Evolutionary conservation across 73 alveolate species (phyloP).

Genomic region (Stentor roeselii): DNA sequence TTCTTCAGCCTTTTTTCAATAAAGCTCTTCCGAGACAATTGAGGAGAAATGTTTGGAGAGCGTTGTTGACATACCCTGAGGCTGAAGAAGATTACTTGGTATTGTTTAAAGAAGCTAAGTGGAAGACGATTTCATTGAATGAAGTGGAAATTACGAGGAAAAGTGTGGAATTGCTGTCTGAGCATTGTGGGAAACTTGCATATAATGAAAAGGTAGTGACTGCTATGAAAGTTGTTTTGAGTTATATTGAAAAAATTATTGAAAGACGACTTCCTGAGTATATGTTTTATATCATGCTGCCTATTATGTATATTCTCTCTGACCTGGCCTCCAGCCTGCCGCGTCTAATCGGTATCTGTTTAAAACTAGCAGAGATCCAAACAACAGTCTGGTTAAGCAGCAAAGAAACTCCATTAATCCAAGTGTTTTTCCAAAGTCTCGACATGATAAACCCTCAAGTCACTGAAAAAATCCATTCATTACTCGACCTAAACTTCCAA

Average conservation of each 20-base stretch:
- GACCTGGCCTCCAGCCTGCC: slow-evolving; percentile 14
- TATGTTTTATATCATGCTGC: slow-evolving; percentile 8
- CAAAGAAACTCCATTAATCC: neutral
- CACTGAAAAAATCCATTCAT: neutral
- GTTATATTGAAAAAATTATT: slow-evolving; percentile 14
- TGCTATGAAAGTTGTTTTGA: slow-evolving; percentile 20
- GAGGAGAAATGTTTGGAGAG: slow-evolving; percentile 14
- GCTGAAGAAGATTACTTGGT: slow-evolving; percentile 19
- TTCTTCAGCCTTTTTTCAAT: slow-evolving; percentile 13
- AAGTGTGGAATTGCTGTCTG: slow-evolving; percentile 21
- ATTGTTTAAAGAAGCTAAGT: neutral
- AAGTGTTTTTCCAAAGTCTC: neutral
- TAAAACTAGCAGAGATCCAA: neutral
- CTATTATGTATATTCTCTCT: slow-evolving; percentile 5
- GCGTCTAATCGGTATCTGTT: neutral
- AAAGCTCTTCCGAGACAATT: slow-evolving; percentile 14
- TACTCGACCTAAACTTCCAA: neutral
- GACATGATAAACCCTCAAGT: neutral
- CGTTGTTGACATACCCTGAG: neutral
- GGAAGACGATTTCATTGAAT: neutral
- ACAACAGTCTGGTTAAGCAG: slow-evolving; percentile 10
- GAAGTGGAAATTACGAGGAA: slow-evolving; percentile 20
- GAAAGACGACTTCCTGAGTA: slow-evolving; percentile 24
- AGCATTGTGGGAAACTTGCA: slow-evolving; percentile 3
- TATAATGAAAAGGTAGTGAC: slow-evolving; percentile 6